A percentile compares a stretch with the other conserved stretches of the same genome.
Conservation (phyloP, 2,329 filamentous ascomycete species). For the Phyllachora maydis region DNA sequence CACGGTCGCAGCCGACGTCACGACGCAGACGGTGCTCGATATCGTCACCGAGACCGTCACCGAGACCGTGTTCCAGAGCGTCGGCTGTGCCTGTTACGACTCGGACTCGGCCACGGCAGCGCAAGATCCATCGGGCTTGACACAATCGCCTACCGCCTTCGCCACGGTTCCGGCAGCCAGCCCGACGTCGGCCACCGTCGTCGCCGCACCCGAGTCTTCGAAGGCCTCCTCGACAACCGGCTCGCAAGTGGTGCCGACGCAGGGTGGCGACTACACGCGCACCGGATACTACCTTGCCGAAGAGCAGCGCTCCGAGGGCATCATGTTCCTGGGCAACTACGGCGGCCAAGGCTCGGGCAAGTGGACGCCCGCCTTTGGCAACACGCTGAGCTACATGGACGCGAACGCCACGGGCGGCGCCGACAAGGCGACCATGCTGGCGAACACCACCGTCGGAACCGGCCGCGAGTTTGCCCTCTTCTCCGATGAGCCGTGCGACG, state of each 20-base stretch:
- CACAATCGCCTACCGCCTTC: too few species aligned
- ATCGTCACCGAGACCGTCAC: too few species aligned
- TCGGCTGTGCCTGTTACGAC: too few species aligned
- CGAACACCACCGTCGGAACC: slow-evolving; percentile 17
- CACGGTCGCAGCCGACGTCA: too few species aligned
- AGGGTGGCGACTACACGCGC: slow-evolving; percentile 16
- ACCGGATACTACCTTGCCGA: slow-evolving; percentile 22
- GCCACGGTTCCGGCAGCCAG: not conserved
- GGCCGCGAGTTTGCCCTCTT: slow-evolving; percentile 24
- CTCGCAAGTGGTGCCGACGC: not conserved
- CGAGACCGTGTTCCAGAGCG: too few species aligned
- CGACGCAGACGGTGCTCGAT: too few species aligned
- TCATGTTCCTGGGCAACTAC: slow-evolving; percentile 26
- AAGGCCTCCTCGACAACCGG: too few species aligned
- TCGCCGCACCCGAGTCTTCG: slow-evolving; percentile 3
- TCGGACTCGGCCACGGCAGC: too few species aligned
- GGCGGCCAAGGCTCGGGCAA: slow-evolving; percentile 20
- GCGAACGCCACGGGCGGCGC: slow-evolving; percentile 17
- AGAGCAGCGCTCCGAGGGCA: slow-evolving; percentile 16
- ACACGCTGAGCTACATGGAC: slow-evolving; percentile 23
- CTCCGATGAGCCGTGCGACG: slow-evolving; percentile 19
- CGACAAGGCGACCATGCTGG: slow-evolving; percentile 16
- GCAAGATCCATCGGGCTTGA: too few species aligned
- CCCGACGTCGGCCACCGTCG: slow-evolving; percentile 3
- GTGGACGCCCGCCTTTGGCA: slow-evolving; percentile 14